Conservation (phyloP, 2,329 filamentous ascomycete species). For the Fusarium incarnatum region DNA sequence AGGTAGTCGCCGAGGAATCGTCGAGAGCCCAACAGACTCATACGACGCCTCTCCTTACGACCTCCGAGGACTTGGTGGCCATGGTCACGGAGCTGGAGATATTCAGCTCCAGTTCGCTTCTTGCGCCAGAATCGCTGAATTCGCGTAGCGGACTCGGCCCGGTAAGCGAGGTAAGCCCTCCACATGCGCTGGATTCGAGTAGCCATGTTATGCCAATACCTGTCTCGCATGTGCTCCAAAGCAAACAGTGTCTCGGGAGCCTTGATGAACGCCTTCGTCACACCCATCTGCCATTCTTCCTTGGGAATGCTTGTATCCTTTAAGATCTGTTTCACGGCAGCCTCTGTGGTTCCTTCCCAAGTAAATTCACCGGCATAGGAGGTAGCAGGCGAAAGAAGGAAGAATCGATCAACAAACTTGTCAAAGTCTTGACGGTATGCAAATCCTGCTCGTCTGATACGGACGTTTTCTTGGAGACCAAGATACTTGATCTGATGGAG, state of each 20-base stretch:
- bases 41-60: constrained; percentile 90
- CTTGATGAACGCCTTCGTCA: constrained; percentile 98
- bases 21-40: constrained; percentile 90
- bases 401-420: constrained; percentile 98
- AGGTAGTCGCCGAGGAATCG: constrained; percentile 96
- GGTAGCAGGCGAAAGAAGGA: constrained; percentile 91
- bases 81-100: constrained; percentile 86
- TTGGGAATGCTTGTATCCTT: constrained; percentile 95
- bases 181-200: constrained; percentile 97
- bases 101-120: constrained; percentile 90
- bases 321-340: constrained; percentile 90
- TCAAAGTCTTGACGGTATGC: constrained; percentile 97
- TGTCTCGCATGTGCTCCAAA: constrained; percentile 95
- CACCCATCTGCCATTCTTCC: constrained; percentile 97
- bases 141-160: constrained; percentile 89
- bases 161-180: constrained; percentile 94
- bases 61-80: constrained; percentile 85
- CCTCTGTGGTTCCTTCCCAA: constrained; percentile 89
- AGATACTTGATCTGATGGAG: constrained; percentile 99
- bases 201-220: constrained; percentile 99
- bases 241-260: constrained; percentile 97
- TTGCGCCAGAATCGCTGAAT: constrained; percentile 97
- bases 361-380: constrained; percentile 98
- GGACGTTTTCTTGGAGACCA: constrained; percentile 98
- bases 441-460: constrained; percentile 95